phyloP scores from a whole-genome alignment of 2,329 filamentous ascomycete genomes.

The Neopestalotiopsis sp. region DNA sequence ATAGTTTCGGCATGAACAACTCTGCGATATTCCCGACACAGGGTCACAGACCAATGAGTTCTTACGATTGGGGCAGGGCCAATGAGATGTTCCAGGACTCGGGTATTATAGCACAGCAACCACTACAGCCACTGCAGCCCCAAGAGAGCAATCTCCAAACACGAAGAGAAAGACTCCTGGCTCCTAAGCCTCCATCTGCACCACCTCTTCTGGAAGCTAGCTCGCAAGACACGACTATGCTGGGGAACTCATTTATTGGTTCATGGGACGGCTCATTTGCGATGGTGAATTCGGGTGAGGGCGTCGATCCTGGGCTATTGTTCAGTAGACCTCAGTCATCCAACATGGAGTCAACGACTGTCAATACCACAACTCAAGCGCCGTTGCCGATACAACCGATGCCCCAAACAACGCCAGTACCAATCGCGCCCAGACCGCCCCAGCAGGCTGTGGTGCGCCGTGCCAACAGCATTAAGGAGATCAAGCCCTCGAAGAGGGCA shows the following conservation, averaged over 20 bases:
- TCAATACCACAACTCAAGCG: conserved; percentile 36
- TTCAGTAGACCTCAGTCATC: conserved; percentile 59
- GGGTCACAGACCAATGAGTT: conserved; percentile 53
- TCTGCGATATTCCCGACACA: conserved; percentile 50
- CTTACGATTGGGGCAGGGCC: conserved; percentile 63
- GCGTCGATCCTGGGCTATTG: conserved; percentile 66
- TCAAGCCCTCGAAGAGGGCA: conserved; percentile 45
- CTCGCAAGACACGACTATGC: conserved; percentile 42
- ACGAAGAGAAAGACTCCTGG: conserved; percentile 52
- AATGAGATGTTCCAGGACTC: conserved; percentile 61
- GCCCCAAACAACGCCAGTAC: conserved; percentile 30
- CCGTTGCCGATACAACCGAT: conserved; percentile 36
- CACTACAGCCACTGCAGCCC: conserved; percentile 40
- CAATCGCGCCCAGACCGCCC: conserved; percentile 35
- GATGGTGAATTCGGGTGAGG: conserved; percentile 49
- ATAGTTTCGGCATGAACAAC: conserved; percentile 58
- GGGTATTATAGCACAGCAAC: conserved; percentile 36
- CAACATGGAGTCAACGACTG: conserved; percentile 46
- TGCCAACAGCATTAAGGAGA: conserved; percentile 51
- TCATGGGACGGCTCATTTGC: conserved; percentile 58
- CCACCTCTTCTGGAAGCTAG: conserved; percentile 41
- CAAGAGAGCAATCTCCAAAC: conserved; percentile 43
- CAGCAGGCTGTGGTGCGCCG: conserved; percentile 48
- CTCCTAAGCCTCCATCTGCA: conserved; percentile 53
- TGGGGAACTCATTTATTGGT: conserved; percentile 47